Base-by-base conservation (phyloP, 192 early-diverging fungal genomes). In the Diversispora epigaea region DNA sequence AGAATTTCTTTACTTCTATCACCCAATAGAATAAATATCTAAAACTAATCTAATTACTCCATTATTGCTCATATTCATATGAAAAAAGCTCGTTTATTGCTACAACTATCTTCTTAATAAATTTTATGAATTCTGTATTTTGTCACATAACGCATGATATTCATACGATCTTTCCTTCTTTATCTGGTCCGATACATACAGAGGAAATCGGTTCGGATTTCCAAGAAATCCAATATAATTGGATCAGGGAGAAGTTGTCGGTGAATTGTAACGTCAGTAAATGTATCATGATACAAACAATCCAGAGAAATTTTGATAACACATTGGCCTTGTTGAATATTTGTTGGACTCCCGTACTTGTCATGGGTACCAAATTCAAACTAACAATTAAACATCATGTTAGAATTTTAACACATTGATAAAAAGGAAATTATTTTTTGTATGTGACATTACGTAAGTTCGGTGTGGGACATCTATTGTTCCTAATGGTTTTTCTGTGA, bases 361-460 rank as follows among this genome's bases (percentile, higher is more conserved):
- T 68, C 67, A 49, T 39, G 47, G 21, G 67, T 68, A 3, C 68
- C 47, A 54, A 69, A 69, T 32, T 69, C 68, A 52, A 69, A 69
- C 68, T 69, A 69, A 32, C 8, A 69, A 69, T 69, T 14, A 66
- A 0, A 32, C 17, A 52, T 49, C 3, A 11, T 12, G 9, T 69
- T 12, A 69, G 2, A 45, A 41, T 4, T 0, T 69, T 69, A 10
- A n/a, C 4, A 69, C 49, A 69, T 1, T 52, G 47, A 44, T 69
- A 69, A 40, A 50, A 69, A 69, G 5, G 68, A 69, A 52, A 69
- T 22, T 8, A 32, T 25, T 21, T 52, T 15, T n/a, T 21, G 2
- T 21, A 5, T 69, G 9, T 54, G 22, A 54, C 49, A 69, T 69
- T 54, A 69, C 49, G 14, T 69, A 21, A 69, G 49, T 22, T 54